Evolutionary conservation across 208 protist species (phyloP).

Genomic region (Acanthamoeba pearcei): DNA sequence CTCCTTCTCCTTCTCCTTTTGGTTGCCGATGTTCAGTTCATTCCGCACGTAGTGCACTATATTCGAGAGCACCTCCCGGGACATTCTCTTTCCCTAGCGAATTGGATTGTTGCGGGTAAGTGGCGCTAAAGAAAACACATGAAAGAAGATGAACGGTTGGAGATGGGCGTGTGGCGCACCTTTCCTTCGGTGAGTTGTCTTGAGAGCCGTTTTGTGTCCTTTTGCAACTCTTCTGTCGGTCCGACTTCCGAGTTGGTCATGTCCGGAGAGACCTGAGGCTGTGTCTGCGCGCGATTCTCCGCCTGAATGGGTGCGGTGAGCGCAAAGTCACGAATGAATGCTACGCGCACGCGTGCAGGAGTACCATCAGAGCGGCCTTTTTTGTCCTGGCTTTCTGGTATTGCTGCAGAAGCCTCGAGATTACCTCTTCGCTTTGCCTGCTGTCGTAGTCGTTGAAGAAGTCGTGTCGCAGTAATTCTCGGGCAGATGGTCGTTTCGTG

Average conservation of each 20-base stretch:
- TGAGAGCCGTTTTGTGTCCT: neutral
- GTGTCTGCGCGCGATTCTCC: neutral
- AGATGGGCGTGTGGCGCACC: neutral
- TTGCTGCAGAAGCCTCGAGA: conserved; percentile 4
- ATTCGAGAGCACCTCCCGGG: conserved; percentile 7
- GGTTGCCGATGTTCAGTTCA: neutral
- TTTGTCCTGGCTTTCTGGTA: conserved; percentile 33
- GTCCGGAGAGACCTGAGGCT: neutral
- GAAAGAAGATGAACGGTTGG: too few species aligned
- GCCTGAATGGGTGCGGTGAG: neutral
- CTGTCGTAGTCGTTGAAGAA: conserved; percentile 54
- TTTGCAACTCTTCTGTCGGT: neutral
- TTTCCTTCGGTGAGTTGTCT: neutral
- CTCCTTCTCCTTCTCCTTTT: neutral
- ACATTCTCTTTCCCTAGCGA: conserved; percentile 1
- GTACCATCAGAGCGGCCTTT: neutral
- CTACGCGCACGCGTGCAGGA: neutral
- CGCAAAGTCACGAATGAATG: too few species aligned
- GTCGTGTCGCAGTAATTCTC: conserved; percentile 51
- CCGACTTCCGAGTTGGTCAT: neutral
- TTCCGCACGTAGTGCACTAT: conserved; percentile 25
- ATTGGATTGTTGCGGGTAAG: neutral
- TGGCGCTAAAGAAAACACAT: too few species aligned
- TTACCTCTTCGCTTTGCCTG: conserved; percentile 57
- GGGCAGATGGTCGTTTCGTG: conserved; percentile 1